Evolutionary conservation across 2,329 filamentous ascomycete genomes (phyloP).

Genomic region (Emergomyces africanus): DNA sequence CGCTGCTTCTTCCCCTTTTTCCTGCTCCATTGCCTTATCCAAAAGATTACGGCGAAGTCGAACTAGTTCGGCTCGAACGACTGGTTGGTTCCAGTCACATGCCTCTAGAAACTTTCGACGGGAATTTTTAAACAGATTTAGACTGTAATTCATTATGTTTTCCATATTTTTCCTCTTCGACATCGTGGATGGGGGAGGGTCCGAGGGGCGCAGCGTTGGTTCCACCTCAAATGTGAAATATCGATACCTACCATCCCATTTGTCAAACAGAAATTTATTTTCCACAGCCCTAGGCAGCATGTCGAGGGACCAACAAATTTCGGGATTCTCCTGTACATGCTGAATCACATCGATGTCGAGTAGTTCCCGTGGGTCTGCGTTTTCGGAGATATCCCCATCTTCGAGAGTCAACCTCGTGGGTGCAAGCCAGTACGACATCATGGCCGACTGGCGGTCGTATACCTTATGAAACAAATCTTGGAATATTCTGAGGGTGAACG

Average conservation of each 20-base stretch:
- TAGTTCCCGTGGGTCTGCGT: constrained; percentile 7
- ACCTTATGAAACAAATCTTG: constrained; percentile 79
- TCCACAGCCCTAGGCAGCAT: constrained; percentile 29
- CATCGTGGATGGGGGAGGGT: constrained; percentile 22
- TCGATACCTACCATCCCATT: constrained; percentile 44
- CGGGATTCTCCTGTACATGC: constrained; percentile 24
- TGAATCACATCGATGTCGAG: constrained; percentile 35
- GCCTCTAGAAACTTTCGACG: constrained; percentile 32
- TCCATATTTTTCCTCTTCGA: constrained; percentile 34
- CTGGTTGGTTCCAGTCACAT: constrained; percentile 62
- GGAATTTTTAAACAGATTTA: constrained; percentile 58
- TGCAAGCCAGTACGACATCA: constrained; percentile 73
- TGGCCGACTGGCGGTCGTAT: constrained; percentile 50
- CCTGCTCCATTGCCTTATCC: constrained; percentile 49
- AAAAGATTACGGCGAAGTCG: constrained; percentile 72
- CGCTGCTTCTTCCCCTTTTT: constrained; percentile 34
- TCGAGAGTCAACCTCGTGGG: constrained; percentile 34
- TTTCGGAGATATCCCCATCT: constrained; percentile 3
- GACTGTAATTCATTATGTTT: constrained; percentile 72
- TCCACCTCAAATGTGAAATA: constrained; percentile 39
- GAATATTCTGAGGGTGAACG: constrained; percentile 66
- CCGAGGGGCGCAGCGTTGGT: constrained; percentile 18
- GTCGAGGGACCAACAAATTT: constrained; percentile 34
- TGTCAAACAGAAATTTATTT: constrained; percentile 44
- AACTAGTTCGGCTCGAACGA: constrained; percentile 62